Percentiles rank a stretch among this genome's conserved stretches.
Conservation (phyloP, 2,329 filamentous ascomycete species). For the Tothia fuscella region DNA sequence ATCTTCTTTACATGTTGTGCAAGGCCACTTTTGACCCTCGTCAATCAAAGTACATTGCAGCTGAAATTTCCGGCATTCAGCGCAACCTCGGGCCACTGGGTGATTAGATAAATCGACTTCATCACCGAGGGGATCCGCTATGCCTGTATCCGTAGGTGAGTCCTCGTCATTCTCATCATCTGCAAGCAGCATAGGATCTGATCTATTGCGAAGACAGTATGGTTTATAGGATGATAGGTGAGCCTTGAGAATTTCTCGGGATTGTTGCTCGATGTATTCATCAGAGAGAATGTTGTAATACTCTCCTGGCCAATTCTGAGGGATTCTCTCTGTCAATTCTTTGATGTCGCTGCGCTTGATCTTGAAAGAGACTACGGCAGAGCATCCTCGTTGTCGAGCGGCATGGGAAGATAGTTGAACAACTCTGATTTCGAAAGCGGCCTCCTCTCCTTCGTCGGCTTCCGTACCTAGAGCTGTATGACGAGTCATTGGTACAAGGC, state of each 20-base stretch:
- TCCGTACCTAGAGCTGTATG: not conserved
- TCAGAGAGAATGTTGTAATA: not conserved
- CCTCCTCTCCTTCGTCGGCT: not conserved
- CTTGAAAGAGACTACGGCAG: not conserved
- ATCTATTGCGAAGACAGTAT: not conserved
- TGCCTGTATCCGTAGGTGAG: not conserved
- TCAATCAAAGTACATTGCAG: not conserved
- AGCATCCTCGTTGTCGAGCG: not conserved
- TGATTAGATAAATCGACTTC: constrained; percentile 1
- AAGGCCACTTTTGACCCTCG: constrained; percentile 2
- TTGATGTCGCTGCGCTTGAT: not conserved
- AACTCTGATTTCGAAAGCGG: not conserved
- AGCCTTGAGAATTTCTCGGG: not conserved
- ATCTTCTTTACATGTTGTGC: not conserved
- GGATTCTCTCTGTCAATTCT: not conserved
- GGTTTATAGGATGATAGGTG: not conserved
- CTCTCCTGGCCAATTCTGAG: constrained; percentile 4
- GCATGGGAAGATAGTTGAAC: not conserved
- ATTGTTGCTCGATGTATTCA: not conserved
- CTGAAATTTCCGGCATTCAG: not conserved
- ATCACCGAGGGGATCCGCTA: not conserved
- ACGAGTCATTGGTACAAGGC: not conserved
- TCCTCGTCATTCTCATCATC: not conserved
- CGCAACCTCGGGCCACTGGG: constrained; percentile 2
- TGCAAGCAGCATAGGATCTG: not conserved